Percentiles rank a stretch among this genome's conserved stretches.
Evolutionary conservation across 495 filamentous ascomycete genomes (phyloP).

Genomic region (Penicillium canariense): DNA sequence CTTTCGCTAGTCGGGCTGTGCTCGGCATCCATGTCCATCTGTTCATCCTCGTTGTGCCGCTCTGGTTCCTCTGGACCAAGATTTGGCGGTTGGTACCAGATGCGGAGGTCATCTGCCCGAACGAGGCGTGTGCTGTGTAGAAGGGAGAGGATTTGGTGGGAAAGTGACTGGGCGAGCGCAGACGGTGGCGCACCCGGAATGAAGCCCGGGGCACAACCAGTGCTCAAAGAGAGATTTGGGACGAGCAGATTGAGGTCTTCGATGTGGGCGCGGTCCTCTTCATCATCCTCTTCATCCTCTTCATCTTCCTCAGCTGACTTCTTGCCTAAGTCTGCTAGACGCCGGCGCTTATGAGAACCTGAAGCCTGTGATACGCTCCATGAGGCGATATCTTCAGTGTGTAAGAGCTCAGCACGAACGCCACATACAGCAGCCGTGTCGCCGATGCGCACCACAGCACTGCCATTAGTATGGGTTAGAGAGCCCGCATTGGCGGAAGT

Average conservation of each 20-base stretch:
- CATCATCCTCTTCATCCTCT: conserved; percentile 19
- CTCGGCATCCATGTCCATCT: conserved; percentile 42
- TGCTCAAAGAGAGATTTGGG: conserved; percentile 86
- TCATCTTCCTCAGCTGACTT: conserved; percentile 11
- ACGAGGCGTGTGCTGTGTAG: conserved; percentile 68
- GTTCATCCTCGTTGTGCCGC: conserved; percentile 41
- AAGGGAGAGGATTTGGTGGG: conserved; percentile 70
- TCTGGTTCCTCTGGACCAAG: conserved; percentile 32
- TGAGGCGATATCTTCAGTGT: conserved; percentile 64
- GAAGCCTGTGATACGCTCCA: conserved; percentile 46
- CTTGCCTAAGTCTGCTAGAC: conserved; percentile 21
- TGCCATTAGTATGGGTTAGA: conserved; percentile 83
- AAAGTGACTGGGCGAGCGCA: conserved; percentile 75
- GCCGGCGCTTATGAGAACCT: conserved; percentile 30
- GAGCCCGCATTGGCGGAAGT: conserved; percentile 73
- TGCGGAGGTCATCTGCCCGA: conserved; percentile 58
- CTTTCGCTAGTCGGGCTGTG: conserved; percentile 12
- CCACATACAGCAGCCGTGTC: conserved; percentile 93
- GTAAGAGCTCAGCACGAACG: conserved; percentile 80
- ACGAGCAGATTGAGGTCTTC: conserved; percentile 71
- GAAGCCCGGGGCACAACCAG: conserved; percentile 82
- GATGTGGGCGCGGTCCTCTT: conserved; percentile 54
- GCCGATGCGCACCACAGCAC: conserved; percentile 79
- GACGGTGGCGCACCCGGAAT: conserved; percentile 80
- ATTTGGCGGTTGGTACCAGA: conserved; percentile 61